Evolutionary conservation across 177 flowering plant genomes (phyloP), one percentile per base, ranked within the genome.

Genomic region (Vitis hybrid): DNA sequence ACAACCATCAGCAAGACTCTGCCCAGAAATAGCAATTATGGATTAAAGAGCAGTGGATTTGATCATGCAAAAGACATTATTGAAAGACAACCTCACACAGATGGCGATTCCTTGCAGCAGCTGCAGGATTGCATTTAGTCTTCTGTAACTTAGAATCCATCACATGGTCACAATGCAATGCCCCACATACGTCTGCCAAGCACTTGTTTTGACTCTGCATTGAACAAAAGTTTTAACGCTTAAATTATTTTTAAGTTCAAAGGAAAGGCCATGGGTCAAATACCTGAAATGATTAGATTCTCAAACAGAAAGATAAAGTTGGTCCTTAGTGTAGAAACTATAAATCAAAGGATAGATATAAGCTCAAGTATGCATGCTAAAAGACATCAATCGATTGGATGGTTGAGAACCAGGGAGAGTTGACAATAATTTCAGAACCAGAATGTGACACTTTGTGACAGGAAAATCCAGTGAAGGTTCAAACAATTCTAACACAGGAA

Each of bases 161-260:
- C 28, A 82, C 77, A 49, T 63, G 82, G 73, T 91, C 95, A 81
- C 98, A 92, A 73, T 91, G 97, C 78, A 92, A 73, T 54, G 97
- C 96, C 56, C 96, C 92, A 78, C 98, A 92, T 71, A 91, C 64
- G 81, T 91, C 94, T 58, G 96, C 97, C 82, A 91, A 81, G 84
- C 98, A 92, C 75, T 81, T 82, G 78, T 90, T 73, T 7, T 81
- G 82, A 77, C 85, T 90, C 98, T 91, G 89, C 72, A 77, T 75
- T 69, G 68, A 82, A 60, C 24, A 81, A 68, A 61, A 47, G 33
- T 4, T 68, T 47, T 14, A 1, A 69, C 0, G 13, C 6, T 19
- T 50, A 19, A 59, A 22, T 59, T 44, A 44, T 13, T 33, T 33
- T 33, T 0, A 33, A 5, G 44, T 33, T 33, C 8, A 5, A 33